A percentile compares a stretch with the other conserved stretches of the same genome.
Conservation (phyloP, 2,329 filamentous ascomycete genomes). For the Fusarium beomiforme region DNA sequence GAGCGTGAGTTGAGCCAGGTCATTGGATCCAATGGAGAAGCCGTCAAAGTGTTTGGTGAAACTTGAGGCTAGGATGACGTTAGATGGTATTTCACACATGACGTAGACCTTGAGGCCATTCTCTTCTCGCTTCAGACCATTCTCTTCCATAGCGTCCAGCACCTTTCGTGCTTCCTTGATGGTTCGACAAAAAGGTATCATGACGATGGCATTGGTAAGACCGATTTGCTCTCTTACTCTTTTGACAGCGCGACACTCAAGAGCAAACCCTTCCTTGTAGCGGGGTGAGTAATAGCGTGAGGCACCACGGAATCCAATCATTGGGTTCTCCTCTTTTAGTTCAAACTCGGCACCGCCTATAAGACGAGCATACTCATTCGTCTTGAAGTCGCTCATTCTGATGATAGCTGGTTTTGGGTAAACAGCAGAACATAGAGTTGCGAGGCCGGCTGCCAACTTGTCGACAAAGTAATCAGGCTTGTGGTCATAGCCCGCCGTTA, state of each 20-base stretch:
- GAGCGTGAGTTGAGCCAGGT: conserved; percentile 52
- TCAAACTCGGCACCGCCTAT: conserved; percentile 53
- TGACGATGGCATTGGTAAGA: conserved; percentile 50
- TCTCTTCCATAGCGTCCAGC: conserved; percentile 48
- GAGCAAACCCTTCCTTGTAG: conserved; percentile 51
- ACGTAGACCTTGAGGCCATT: conserved; percentile 51
- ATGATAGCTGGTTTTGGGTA: conserved; percentile 52
- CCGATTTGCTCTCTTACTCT: conserved; percentile 51
- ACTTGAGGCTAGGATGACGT: conserved; percentile 50
- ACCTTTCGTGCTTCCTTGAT: conserved; percentile 49
- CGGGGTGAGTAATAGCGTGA: conserved; percentile 53
- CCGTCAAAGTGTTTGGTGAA: conserved; percentile 53
- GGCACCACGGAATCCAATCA: conserved; percentile 54
- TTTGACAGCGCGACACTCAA: conserved; percentile 52
- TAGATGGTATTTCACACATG: conserved; percentile 55
- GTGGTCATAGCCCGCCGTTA: conserved; percentile 46
- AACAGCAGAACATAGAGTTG: conserved; percentile 50
- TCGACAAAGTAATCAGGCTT: conserved; percentile 53
- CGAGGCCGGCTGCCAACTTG: conserved; percentile 49
- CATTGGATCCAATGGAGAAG: conserved; percentile 55
- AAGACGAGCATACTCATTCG: conserved; percentile 53
- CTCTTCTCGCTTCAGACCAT: conserved; percentile 50
- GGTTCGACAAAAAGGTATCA: conserved; percentile 53
- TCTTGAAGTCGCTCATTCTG: conserved; percentile 54
- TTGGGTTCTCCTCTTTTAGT: conserved; percentile 52